Base-by-base conservation (phyloP, 345 rosid species). In the Luvunga scandens region DNA sequence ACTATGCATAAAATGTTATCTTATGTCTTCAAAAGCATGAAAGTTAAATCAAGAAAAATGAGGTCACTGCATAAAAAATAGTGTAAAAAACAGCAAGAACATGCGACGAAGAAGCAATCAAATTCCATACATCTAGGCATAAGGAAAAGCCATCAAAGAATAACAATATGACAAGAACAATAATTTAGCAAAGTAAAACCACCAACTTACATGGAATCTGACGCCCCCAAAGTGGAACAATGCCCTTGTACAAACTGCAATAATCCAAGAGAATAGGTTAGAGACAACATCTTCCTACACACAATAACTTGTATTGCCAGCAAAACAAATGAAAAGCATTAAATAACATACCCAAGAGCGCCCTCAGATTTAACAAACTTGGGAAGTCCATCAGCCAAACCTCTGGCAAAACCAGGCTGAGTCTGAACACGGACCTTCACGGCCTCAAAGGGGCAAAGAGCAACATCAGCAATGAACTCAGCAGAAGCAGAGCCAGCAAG, bases 401-500 rank as follows among this genome's bases (percentile, higher is more conserved):
- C 99, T 81, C 97, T 88, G 9, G 99, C 98, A 77, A 97, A 97
- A 38, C 99, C 99, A 78, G 98, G 99, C 87, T 97, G 99, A 64
- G 99, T 97, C 87, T 97, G 98, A 77, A 97, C 98, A 39, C 98
- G 85, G 66, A 97, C 98, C 91, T 97, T 97, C 7, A 97, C 99
- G 57, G 99, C 99, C 87, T 97, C 99, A n/a, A 97, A 86, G 27
- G 98, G 99, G 88, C 99, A 94, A 79, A 97, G 98, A 0, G 97
- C 97, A 56, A 97, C 27, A 84, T 93, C 97, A 12, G 99, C 98
- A 73, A 95, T 93, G 60, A 95, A 78, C 88, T 94, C 99, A 77
- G 98, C 98, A 71, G 99, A 97, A 48, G 98, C 98, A 81, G 99
- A 96, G 50, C 99, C 99, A 61, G 98, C 98, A 73, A 96, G 98